A percentile compares a stretch with the other conserved stretches of the same genome.
These are phyloP conservation scores for Diaporthe vaccinii DNA, from an alignment of 2,329 filamentous ascomycete genomes.

Conservation along the genomic window DNA sequence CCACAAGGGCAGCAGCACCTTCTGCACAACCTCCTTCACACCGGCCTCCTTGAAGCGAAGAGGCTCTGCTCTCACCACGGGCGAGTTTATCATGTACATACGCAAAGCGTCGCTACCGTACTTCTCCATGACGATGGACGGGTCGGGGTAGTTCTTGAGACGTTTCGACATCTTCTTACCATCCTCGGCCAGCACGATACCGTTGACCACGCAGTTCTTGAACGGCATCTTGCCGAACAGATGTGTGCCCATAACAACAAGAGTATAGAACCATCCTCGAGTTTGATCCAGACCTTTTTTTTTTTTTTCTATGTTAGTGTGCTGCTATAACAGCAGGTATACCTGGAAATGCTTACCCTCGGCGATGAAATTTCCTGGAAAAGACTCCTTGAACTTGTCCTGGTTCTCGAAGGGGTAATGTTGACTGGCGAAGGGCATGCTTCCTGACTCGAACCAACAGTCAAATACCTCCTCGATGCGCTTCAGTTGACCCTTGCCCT, in stretches of 20 bases:
- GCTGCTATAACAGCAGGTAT: constrained; percentile 1
- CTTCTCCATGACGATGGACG: constrained; percentile 82
- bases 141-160: constrained; percentile 95
- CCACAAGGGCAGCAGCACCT: constrained; percentile 91
- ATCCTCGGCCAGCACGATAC: constrained; percentile 92
- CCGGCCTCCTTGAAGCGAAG: constrained; percentile 91
- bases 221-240: constrained; percentile 89
- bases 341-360: constrained; percentile 69
- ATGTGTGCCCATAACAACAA: constrained; percentile 89
- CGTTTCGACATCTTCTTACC: constrained; percentile 99
- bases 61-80: constrained; percentile 91
- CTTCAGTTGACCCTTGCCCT: constrained; percentile 85
- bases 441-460: constrained; percentile 97
- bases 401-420: constrained; percentile 95
- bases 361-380: constrained; percentile 94
- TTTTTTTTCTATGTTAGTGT: not conserved
- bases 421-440: constrained; percentile 92
- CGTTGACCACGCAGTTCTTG: constrained; percentile 97
- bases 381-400: constrained; percentile 82
- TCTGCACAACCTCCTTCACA: constrained; percentile 94
- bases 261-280: constrained; percentile 95
- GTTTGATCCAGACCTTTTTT: constrained; percentile 79
- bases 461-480: constrained; percentile 93
- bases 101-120: constrained; percentile 94
- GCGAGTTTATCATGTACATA: constrained; percentile 97